phyloP scores from a whole-genome alignment of 2,329 filamentous ascomycete species.

The Torrubiella hemipterigena region DNA sequence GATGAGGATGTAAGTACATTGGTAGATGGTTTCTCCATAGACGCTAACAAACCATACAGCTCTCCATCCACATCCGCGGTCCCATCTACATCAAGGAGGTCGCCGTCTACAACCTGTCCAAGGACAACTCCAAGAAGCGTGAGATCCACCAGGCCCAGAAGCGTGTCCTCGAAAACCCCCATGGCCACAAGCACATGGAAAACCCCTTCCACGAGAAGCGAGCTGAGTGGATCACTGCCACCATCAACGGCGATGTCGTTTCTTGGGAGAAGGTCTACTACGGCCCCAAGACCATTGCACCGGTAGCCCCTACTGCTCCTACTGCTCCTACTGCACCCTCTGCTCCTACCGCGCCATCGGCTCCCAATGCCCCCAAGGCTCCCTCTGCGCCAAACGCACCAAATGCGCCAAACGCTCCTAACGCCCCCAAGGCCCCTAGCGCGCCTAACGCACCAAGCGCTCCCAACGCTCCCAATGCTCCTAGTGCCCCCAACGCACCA shows the following conservation, averaged over 20 bases:
- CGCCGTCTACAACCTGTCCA: constrained; percentile 52
- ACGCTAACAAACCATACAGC: constrained; percentile 26
- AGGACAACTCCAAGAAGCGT: constrained; percentile 15
- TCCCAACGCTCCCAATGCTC: no score
- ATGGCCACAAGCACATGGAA: constrained; percentile 39
- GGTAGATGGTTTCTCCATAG: not conserved
- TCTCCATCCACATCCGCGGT: constrained; percentile 63
- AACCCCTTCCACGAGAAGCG: constrained; percentile 32
- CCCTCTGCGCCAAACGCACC: no score
- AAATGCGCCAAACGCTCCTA: no score
- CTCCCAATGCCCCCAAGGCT: constrained; percentile 4
- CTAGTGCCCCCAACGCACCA: no score
- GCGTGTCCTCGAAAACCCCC: constrained; percentile 18
- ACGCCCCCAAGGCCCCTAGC: no score
- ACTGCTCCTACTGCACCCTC: constrained; percentile 7
- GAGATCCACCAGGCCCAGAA: constrained; percentile 10
- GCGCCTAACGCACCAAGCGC: no score
- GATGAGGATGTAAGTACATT: constrained; percentile 51
- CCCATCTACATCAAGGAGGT: constrained; percentile 55
- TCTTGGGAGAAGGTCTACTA: constrained; percentile 47
- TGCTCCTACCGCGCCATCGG: constrained; percentile 6
- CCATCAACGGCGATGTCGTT: constrained; percentile 43
- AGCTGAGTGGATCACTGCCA: constrained; percentile 39
- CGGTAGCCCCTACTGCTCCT: constrained; percentile 9
- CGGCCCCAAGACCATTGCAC: constrained; percentile 17